Percentiles rank a stretch among this genome's conserved stretches.
These are phyloP conservation scores for Plantago major DNA, from an alignment of 257 asterid species.

Conservation along the genomic window DNA sequence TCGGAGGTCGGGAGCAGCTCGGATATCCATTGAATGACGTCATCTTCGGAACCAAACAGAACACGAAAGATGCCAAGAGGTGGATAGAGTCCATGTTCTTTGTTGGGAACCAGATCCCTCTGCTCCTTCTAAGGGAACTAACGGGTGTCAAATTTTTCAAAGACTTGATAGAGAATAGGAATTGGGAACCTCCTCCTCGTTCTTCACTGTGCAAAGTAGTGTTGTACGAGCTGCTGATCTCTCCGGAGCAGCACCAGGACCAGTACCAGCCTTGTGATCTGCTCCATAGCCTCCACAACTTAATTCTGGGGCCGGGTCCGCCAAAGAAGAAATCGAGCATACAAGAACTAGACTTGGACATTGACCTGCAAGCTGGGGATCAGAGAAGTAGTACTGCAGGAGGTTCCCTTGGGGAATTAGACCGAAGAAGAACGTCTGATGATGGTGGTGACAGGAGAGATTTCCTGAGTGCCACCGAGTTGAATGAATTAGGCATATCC, in stretches of 20 bases:
- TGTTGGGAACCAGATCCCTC: slow-evolving; percentile 5
- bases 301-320: not conserved
- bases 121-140: slow-evolving; percentile 1
- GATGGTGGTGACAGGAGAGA: not conserved
- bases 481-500: not conserved
- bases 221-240: not conserved
- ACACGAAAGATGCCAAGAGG: not conserved
- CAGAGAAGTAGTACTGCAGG: too few species aligned
- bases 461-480: slow-evolving; percentile 15
- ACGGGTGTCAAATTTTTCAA: not conserved
- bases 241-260: not conserved
- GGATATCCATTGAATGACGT: not conserved
- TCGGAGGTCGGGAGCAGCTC: not conserved
- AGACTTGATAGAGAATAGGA: not conserved
- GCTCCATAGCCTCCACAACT: not conserved
- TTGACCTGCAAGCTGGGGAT: not conserved
- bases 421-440: not conserved
- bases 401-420: too few species aligned
- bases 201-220: slow-evolving; percentile 7
- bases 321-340: not conserved
- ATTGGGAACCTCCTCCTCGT: not conserved
- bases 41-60: not conserved
- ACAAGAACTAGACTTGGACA: not conserved
- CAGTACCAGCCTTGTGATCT: not conserved
- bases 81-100: slow-evolving; percentile 14